Conservation (phyloP, 2,329 filamentous ascomycete genomes). For the Aspergillus bombycis region DNA sequence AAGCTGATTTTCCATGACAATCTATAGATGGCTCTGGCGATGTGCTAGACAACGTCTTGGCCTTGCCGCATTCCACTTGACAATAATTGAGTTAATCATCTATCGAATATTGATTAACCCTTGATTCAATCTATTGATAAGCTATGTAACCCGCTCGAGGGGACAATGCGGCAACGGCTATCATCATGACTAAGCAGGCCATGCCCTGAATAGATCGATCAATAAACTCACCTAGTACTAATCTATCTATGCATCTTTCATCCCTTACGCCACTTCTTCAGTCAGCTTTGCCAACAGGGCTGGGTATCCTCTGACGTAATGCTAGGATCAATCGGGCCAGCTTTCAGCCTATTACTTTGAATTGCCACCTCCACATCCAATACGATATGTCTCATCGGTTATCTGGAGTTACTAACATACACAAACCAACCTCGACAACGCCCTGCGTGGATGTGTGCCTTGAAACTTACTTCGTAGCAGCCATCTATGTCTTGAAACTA, state of each 20-base stretch:
- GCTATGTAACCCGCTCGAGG: slow-evolving; percentile 8
- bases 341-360: not conserved
- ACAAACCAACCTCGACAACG: not conserved
- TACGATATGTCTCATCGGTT: not conserved
- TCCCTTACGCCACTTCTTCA: slow-evolving; percentile 22
- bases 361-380: not conserved
- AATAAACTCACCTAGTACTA: not conserved
- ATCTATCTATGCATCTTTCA: slow-evolving; percentile 5
- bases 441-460: not conserved
- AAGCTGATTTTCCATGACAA: not conserved
- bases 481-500: too few species aligned
- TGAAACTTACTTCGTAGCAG: too few species aligned
- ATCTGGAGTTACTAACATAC: not conserved
- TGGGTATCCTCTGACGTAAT: not conserved
- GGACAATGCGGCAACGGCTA: not conserved
- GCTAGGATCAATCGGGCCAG: not conserved
- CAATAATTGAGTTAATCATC: slow-evolving; percentile 15
- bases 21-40: not conserved
- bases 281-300: not conserved
- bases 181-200: not conserved
- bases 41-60: not conserved
- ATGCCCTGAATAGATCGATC: slow-evolving; percentile 5
- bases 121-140: slow-evolving; percentile 21
- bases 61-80: not conserved
- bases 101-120: slow-evolving; percentile 15